These are phyloP conservation scores for Yamadazyma spencermartinsiae DNA, from an alignment of 1,139 yeast genomes.

Conservation along the genomic window DNA sequence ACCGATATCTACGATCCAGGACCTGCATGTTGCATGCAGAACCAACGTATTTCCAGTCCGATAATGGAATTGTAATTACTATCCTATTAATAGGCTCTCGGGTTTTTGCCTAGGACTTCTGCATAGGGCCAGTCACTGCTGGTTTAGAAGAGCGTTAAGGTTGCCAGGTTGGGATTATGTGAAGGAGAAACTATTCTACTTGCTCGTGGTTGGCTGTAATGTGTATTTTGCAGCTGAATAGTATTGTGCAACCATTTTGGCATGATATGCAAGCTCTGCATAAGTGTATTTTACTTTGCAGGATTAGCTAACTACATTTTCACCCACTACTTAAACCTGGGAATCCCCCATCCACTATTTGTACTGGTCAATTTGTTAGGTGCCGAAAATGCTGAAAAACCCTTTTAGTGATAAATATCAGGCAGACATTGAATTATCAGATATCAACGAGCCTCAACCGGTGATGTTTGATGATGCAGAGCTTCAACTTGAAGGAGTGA, in stretches of 20 bases:
- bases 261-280: too few relatives aligned
- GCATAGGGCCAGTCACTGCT: too few relatives aligned
- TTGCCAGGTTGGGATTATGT: too few relatives aligned
- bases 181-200: background rate
- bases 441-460: background rate
- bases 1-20: too few relatives aligned
- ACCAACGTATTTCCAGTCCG: constrained; percentile 4
- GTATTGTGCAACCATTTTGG: background rate
- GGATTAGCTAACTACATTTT: too few relatives aligned
- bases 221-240: background rate
- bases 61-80: constrained; percentile 7
- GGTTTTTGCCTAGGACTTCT: too few relatives aligned
- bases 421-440: background rate
- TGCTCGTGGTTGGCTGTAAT: background rate
- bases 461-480: constrained; percentile 5
- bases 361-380: too few relatives aligned
- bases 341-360: too few relatives aligned
- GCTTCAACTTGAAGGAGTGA: constrained; percentile 4
- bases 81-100: background rate
- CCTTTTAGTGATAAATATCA: constrained; percentile 6
- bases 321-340: too few relatives aligned
- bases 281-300: too few relatives aligned
- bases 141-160: too few relatives aligned
- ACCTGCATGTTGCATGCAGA: background rate
- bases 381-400: constrained; percentile 1